Conservation (phyloP, 1,284 basidiomycete genomes). For the Boletus sp. region DNA sequence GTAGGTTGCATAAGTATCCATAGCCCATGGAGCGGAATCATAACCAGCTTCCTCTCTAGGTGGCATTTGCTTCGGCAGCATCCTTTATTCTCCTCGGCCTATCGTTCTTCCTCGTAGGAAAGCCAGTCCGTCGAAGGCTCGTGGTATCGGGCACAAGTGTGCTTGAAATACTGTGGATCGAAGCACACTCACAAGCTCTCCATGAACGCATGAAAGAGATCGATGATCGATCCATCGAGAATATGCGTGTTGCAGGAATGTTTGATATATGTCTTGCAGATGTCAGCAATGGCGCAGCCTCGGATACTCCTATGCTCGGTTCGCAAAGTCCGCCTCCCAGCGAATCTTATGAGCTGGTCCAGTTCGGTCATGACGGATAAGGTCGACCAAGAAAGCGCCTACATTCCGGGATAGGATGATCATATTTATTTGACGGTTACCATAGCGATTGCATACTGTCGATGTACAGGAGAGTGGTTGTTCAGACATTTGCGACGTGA, state of each 20-base stretch:
- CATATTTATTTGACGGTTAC: neutral
- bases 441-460: no score
- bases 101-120: neutral
- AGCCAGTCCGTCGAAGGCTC: neutral
- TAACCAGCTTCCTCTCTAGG: neutral
- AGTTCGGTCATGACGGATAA: neutral
- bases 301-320: neutral
- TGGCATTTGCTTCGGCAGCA: neutral
- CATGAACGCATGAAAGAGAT: neutral
- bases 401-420: neutral
- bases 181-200: neutral
- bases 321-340: neutral
- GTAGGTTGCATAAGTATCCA: neutral
- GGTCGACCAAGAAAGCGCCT: neutral
- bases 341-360: neutral
- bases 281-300: neutral
- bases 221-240: neutral
- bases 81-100: neutral
- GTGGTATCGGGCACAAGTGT: neutral
- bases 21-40: neutral
- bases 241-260: neutral
- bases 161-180: neutral
- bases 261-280: neutral
- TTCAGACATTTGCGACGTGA: no score
- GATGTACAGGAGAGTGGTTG: no score